Conservation (phyloP, 2,329 filamentous ascomycete species). For the Colletotrichum tropicale region DNA sequence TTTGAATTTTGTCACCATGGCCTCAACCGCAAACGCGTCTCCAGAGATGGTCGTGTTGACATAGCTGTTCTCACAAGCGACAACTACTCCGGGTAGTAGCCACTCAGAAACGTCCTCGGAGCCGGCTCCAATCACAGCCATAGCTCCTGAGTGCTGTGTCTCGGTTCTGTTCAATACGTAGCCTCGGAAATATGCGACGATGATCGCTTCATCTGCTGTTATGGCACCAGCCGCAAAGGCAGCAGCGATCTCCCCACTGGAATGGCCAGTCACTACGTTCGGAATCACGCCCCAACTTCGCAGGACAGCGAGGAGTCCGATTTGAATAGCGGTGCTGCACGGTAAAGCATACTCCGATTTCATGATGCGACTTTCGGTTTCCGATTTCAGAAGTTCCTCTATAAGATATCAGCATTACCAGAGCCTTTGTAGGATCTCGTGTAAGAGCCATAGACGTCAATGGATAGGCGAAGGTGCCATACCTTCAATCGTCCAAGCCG, state of each 20-base stretch:
- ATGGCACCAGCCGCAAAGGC: constrained; percentile 44
- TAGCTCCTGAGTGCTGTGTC: constrained; percentile 24
- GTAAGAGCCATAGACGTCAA: not conserved
- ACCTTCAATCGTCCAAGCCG: not conserved
- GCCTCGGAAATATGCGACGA: constrained; percentile 40
- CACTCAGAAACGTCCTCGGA: constrained; percentile 27
- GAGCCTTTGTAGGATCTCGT: not conserved
- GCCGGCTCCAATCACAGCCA: constrained; percentile 43
- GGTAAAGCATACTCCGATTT: constrained; percentile 31
- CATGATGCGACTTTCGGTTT: not conserved
- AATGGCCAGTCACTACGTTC: constrained; percentile 43
- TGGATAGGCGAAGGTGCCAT: not conserved
- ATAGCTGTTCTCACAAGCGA: constrained; percentile 34
- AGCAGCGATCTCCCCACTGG: constrained; percentile 47
- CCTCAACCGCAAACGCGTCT: constrained; percentile 23
- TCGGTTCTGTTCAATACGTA: not conserved
- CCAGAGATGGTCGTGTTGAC: constrained; percentile 31
- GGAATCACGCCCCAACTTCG: constrained; percentile 32
- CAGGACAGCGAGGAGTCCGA: constrained; percentile 46
- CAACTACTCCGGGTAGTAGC: constrained; percentile 26
- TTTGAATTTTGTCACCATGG: constrained; percentile 30
- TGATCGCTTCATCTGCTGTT: constrained; percentile 37
- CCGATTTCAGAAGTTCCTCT: not conserved
- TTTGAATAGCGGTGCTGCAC: constrained; percentile 37
- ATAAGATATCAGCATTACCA: constrained; percentile 5